phyloP scores from a whole-genome alignment of 2,329 filamentous ascomycete species.

The Penicillium sumatraense region DNA sequence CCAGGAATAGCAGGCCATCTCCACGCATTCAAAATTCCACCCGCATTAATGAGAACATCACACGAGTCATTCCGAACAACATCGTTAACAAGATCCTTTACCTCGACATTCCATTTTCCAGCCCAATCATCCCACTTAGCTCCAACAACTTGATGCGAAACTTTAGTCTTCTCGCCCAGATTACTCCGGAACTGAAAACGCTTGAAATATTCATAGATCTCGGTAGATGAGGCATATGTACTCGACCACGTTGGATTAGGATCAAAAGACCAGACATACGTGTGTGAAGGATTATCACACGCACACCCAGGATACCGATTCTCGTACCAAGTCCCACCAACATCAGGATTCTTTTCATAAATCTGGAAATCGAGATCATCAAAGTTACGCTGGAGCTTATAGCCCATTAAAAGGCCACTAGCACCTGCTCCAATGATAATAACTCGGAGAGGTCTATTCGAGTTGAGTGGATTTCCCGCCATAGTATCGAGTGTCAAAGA shows the following conservation, averaged over 20 bases:
- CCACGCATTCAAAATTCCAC: constrained; percentile 28
- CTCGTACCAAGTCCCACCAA: constrained; percentile 40
- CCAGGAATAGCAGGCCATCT: constrained; percentile 54
- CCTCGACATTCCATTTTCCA: constrained; percentile 1
- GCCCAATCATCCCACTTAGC: constrained; percentile 1
- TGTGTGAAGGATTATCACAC: constrained; percentile 37
- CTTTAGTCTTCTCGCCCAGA: not conserved
- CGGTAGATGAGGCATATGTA: not conserved
- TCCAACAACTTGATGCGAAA: not conserved
- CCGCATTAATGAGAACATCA: constrained; percentile 5
- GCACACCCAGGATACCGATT: constrained; percentile 44
- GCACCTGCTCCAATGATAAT: constrained; percentile 8
- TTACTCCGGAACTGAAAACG: not conserved
- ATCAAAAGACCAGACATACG: constrained; percentile 49
- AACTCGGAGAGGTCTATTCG: not conserved
- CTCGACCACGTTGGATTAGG: constrained; percentile 49
- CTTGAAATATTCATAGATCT: constrained; percentile 6
- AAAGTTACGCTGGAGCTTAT: constrained; percentile 7
- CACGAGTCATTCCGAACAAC: not conserved
- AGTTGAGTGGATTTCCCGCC: not conserved
- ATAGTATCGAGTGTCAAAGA: not conserved
- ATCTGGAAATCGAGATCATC: constrained; percentile 6
- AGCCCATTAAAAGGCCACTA: constrained; percentile 5
- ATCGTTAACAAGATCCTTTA: not conserved
- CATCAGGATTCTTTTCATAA: constrained; percentile 27